Evolutionary conservation across 2,329 filamentous ascomycete genomes (phyloP).

Genomic region (Claviceps quebecensis): DNA sequence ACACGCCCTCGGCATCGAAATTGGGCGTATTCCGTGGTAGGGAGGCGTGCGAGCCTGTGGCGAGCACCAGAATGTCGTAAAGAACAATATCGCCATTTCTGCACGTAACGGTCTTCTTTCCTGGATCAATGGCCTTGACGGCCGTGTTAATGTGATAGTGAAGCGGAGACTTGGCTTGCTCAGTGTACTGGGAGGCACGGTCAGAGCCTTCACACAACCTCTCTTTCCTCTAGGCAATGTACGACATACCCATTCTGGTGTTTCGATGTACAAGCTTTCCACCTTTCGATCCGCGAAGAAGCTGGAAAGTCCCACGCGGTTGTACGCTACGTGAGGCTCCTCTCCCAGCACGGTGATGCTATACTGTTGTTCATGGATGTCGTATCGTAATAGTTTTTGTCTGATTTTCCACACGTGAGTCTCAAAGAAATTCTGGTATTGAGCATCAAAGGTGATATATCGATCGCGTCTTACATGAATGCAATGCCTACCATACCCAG

Average conservation of each 20-base stretch:
- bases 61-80: conserved; percentile 72
- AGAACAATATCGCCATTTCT: conserved; percentile 53
- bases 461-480: conserved; percentile 57
- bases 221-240: too few relatives aligned
- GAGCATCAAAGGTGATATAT: neutral
- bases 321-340: conserved; percentile 78
- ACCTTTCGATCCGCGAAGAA: conserved; percentile 80
- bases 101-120: conserved; percentile 53
- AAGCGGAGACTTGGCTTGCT: conserved; percentile 51
- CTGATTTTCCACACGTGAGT: conserved; percentile 27
- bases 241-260: conserved; percentile 56
- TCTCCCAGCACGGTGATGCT: conserved; percentile 77
- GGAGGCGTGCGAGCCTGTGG: conserved; percentile 75
- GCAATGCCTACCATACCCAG: conserved; percentile 85
- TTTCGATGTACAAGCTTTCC: conserved; percentile 80
- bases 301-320: conserved; percentile 75
- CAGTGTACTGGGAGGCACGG: conserved; percentile 41
- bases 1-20: conserved; percentile 67
- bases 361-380: conserved; percentile 61
- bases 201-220: neutral
- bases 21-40: conserved; percentile 59
- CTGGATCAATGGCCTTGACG: conserved; percentile 49
- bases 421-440: neutral
- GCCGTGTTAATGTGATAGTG: conserved; percentile 62
- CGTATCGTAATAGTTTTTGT: conserved; percentile 79